Conservation (phyloP, 2,329 filamentous ascomycete genomes). For the Colletotrichum sp. region DNA sequence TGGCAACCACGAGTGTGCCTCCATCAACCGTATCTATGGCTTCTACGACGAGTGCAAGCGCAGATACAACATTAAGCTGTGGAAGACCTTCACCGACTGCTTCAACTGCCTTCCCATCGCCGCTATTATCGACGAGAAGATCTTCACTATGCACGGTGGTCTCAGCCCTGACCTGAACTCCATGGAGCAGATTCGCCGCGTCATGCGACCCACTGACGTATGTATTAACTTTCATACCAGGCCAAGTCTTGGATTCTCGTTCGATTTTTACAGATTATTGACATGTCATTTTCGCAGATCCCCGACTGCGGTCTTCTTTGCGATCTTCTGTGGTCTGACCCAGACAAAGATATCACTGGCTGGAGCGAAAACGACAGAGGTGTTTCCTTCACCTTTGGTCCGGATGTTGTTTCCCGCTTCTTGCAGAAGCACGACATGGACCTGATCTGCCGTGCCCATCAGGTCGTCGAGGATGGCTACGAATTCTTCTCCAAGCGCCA, state of each 20-base stretch:
- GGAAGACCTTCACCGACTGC: conserved; percentile 99
- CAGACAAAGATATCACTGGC: conserved; percentile 98
- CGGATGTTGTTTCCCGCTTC: conserved; percentile 96
- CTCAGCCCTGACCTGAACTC: conserved; percentile 97
- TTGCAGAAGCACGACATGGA: conserved; percentile 99
- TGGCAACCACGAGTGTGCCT: conserved; percentile 98
- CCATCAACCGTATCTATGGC: conserved; percentile 98
- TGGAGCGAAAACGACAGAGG: conserved; percentile 99
- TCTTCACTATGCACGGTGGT: conserved; percentile 99
- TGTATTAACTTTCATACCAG: conserved; percentile 48
- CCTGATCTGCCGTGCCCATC: conserved; percentile 96
- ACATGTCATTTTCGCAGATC: conserved; percentile 65
- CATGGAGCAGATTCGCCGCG: conserved; percentile 99
- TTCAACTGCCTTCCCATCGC: conserved; percentile 99
- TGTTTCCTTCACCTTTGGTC: conserved; percentile 98
- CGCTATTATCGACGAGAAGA: conserved; percentile 99
- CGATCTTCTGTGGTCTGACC: conserved; percentile 98
- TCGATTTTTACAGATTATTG: neutral
- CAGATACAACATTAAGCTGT: conserved; percentile 98
- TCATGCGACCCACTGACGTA: conserved; percentile 99
- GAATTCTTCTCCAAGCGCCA: conserved; percentile 99
- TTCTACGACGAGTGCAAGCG: conserved; percentile 99
- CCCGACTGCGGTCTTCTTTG: conserved; percentile 97
- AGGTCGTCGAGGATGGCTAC: conserved; percentile 98
- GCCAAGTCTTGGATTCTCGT: neutral